Base-by-base conservation (phyloP, 805 yeast genomes). In the Kodamaea sagamina region DNA sequence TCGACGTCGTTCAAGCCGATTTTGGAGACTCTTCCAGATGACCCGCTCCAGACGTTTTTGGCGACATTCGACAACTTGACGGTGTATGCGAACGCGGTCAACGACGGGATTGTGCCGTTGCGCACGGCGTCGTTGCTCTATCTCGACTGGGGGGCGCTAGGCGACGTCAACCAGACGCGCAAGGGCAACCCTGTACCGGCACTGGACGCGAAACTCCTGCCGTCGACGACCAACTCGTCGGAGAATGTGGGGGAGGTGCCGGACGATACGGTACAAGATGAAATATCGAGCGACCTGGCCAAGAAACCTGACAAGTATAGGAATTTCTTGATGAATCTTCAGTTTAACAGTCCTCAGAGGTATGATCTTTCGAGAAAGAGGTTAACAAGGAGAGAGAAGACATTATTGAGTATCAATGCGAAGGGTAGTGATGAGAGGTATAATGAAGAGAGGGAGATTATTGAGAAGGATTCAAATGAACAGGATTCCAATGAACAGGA, bases 101-200 rank as follows among this genome's bases (percentile, higher is more conserved):
- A 71, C 43, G 77, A 71, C 47, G 77, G 77, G 2, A 71, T 71
- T 15, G 75, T 70, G 1, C 77, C 77, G 1, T 55, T 71, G 24
- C 53, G 77, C 36, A 71, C 77, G 0, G 59, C 72, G 24, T 71
- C 74, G 1, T 54, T 71, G 40, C 52, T 71, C 15, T 71, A 69
- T 41, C 51, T 71, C 40, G 77, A 71, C 48, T 71, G 70, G 62
- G 58, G 59, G 22, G 74, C 75, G 1, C 52, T 71, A 25, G 74
- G 73, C 2, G 68, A 67, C 27, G 70, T 69, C 4, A 57, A 36
- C 17, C 56, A 9, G 36, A 43, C 53, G 28, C 37, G 47, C 11
- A 45, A 44, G 16, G 48, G 34, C 11, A 40, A 32, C 27, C 39
- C 15, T 4, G 18, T 29, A 8, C 21, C 15, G 19, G 19, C 17